Evolutionary conservation across 495 filamentous ascomycete genomes (phyloP).

Genomic region (Xylaria sp.): DNA sequence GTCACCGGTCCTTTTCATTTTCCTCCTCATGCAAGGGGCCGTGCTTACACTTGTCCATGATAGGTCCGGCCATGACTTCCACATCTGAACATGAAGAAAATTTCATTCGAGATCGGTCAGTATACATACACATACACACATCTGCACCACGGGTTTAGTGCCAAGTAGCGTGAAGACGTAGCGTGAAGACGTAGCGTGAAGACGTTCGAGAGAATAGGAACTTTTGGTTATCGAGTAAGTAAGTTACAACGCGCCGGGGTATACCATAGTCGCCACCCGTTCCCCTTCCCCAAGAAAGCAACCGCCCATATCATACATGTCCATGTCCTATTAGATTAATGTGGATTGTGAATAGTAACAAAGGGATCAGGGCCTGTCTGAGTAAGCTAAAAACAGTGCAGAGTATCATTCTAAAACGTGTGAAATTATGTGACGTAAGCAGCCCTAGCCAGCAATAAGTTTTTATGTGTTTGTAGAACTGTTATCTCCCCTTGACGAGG

Average conservation of each 20-base stretch:
- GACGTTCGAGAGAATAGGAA: not conserved
- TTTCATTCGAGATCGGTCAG: not conserved
- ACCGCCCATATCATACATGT: not conserved
- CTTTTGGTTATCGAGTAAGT: not conserved
- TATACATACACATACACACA: no score
- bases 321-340: not conserved
- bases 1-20: conserved; percentile 7
- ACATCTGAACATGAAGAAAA: conserved; percentile 2
- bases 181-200: not conserved
- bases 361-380: not conserved
- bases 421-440: not conserved
- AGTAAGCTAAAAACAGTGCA: not conserved
- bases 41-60: not conserved
- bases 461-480: not conserved
- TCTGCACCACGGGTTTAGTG: not conserved
- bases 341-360: not conserved
- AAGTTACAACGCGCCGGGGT: conserved; percentile 9
- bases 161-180: not conserved
- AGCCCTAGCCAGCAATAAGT: not conserved
- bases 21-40: conserved; percentile 1
- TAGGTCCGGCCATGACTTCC: conserved; percentile 2
- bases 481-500: conserved; percentile 5
- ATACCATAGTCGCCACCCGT: conserved; percentile 6
- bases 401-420: not conserved
- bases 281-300: not conserved